Percentiles rank a stretch among this genome's conserved stretches.
phyloP scores from a whole-genome alignment of 1,284 basidiomycete genomes.

The Boletellus deceptivus region DNA sequence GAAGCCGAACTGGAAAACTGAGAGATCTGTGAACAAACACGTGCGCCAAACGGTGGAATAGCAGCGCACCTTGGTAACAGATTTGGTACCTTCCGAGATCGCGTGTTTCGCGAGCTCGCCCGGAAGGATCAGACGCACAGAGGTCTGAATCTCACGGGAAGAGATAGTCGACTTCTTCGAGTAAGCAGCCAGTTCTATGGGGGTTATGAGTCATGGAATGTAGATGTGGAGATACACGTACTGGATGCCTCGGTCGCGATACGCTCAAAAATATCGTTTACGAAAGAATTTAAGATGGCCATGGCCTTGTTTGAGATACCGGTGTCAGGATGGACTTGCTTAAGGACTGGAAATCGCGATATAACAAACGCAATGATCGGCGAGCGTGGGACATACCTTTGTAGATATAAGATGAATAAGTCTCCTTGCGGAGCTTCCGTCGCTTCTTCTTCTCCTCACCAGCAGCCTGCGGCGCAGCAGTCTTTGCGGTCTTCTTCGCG shows the following conservation, averaged over 20 bases:
- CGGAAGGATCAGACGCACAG: slow-evolving; percentile 78
- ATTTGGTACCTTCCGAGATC: slow-evolving; percentile 79
- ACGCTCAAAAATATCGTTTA: slow-evolving; percentile 72
- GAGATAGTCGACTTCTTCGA: slow-evolving; percentile 80
- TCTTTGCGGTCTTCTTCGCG: slow-evolving; percentile 82
- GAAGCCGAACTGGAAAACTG: slow-evolving; percentile 66
- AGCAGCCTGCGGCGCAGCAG: slow-evolving; percentile 53
- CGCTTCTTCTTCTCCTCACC: slow-evolving; percentile 82
- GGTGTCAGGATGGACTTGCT: slow-evolving; percentile 75
- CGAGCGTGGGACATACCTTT: slow-evolving; percentile 50
- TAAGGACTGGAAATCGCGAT: slow-evolving; percentile 42
- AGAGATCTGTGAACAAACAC: slow-evolving; percentile 4
- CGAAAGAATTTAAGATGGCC: slow-evolving; percentile 73
- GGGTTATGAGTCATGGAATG: not conserved
- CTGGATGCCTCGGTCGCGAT: slow-evolving; percentile 72
- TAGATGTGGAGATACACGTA: slow-evolving; percentile 14
- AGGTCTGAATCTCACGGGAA: slow-evolving; percentile 78
- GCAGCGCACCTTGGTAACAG: slow-evolving; percentile 38
- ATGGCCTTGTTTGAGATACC: slow-evolving; percentile 81
- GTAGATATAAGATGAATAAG: slow-evolving; percentile 92
- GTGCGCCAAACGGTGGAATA: not conserved
- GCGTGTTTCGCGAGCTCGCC: slow-evolving; percentile 66
- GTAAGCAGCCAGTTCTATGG: slow-evolving; percentile 65
- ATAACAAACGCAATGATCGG: not conserved
- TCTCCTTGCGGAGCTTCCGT: slow-evolving; percentile 84